Evolutionary conservation across 129 eudicot genomes (phyloP), one percentile per base, ranked within the genome.

Genomic region (Chrysanthemum lavandulifolium): DNA sequence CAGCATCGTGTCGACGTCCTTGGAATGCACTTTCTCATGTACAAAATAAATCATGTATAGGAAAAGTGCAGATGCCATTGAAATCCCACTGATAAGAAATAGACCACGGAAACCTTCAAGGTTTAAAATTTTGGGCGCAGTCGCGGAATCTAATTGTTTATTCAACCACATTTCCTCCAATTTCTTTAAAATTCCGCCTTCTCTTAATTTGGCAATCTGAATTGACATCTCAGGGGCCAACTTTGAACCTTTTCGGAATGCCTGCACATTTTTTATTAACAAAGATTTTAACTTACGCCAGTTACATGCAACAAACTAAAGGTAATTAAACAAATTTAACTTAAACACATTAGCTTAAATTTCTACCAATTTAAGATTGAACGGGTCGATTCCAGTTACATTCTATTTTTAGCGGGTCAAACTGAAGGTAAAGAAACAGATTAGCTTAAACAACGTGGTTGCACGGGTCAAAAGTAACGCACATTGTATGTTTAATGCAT

Each of bases 171-270:
- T 65, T 4, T 78, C 13, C 61, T 81, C 65, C 78, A 84, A 53
- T 31, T 10, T 2, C 69, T 10, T 6, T 16, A 84, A 73, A 18
- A 51, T 74, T 62, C 88, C 88, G 3, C 74, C 70, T 78, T 84
- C 83, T n/a, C 85, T 67, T 45, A 84, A 78, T 70, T 14, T 64
- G 18, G 72, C 75, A 36, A 84, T 81, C 29, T 80, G 79, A 6
- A 33, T 74, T 66, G 79, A 84, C 3, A 84, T 29, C 4, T 81
- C 83, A 8, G 25, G 70, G 33, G 69, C 76, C 55, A 81, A 65
- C 7, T 73, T 70, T n/a, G 88, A 81, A 52, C 88, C 83, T 62
- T 65, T 62, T 6, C 36, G 81, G 66, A 84, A 84, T 59, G 51
- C 76, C 81, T 84, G 75, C 7, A 27, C 45, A 73, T 3, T 33